phyloP scores from a whole-genome alignment of 192 early-diverging fungal species.

The Phlyctochytrium arcticum region DNA sequence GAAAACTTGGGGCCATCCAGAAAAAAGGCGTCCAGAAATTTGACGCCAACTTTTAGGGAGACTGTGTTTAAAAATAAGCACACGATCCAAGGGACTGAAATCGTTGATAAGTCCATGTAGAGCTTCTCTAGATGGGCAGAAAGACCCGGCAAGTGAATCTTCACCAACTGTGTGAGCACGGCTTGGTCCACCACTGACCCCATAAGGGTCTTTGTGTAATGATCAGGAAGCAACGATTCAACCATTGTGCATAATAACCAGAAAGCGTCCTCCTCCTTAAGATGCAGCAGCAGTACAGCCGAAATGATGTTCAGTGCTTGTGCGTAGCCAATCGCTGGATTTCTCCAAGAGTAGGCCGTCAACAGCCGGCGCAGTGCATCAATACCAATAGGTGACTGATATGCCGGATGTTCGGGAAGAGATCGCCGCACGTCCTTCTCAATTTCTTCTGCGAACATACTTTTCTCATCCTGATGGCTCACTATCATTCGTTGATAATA shows the following conservation, averaged over 20 bases:
- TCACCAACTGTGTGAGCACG: conserved; percentile 46
- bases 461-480: conserved; percentile 27
- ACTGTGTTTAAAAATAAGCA: conserved; percentile 57
- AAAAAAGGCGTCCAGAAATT: conserved; percentile 56
- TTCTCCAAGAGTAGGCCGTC: conserved; percentile 59
- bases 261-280: conserved; percentile 57
- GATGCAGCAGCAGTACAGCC: conserved; percentile 48
- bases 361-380: conserved; percentile 50
- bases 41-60: conserved; percentile 41
- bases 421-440: conserved; percentile 60
- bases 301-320: conserved; percentile 60
- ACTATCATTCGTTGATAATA: conserved; percentile 44
- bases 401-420: conserved; percentile 57
- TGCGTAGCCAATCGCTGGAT: conserved; percentile 59
- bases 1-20: conserved; percentile 62
- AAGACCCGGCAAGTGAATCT: conserved; percentile 39
- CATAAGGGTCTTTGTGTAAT: conserved; percentile 59
- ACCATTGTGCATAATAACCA: conserved; percentile 55
- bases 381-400: conserved; percentile 48
- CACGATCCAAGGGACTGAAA: conserved; percentile 60
- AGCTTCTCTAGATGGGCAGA: conserved; percentile 46
- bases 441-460: conserved; percentile 56
- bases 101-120: conserved; percentile 54
- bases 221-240: conserved; percentile 54
- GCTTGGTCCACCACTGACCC: conserved; percentile 57